Base-by-base conservation (phyloP, 345 rosid species). In the Limnanthes douglasii region DNA sequence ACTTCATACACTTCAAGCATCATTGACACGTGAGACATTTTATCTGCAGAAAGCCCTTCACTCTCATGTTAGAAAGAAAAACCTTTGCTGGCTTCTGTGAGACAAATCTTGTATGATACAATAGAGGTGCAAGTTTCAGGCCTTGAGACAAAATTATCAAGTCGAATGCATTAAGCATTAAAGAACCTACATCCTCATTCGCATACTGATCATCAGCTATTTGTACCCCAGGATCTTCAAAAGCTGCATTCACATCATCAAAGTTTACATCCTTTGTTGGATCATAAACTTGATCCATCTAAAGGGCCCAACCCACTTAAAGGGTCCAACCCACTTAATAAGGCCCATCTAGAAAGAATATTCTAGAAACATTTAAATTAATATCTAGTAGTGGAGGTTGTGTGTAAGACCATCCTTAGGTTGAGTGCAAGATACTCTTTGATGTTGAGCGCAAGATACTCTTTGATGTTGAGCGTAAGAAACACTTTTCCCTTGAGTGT, bases 61-160 rank as follows among this genome's bases (percentile, higher is more conserved):
- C 86, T 65, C 97, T 76, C 97, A 88, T 83, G 95, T 88, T 88
- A 34, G 92, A 83, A 20, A 88, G 72, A 36, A 72, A 77, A 47
- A 88, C 93, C 31, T 56, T 77, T 54, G 90, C 90, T 33, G 98
- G 95, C 67, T 60, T 83, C 47, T 63, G 78, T 11, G 95, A 70
- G 36, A 88, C 62, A 59, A 88, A 88, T 34, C 94, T 66, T 31
- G 95, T 88, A 52, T 83, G 84, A 64, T 79, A 55, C 59, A 90
- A 90, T 18, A 90, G 69, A 6, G 94, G 57, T 43, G 94, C 78
- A 19, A 90, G 98, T 52, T 90, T 90, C 56, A 90, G 57, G 36
- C 98, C 98, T 59, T 79, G 98, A 41, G 98, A 90, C 34, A 90
- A 60, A 66, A 79, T 61, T 47, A 83, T 83, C 38, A 90, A 40